Conservation (phyloP, 164 flowering plant genomes). For the Pachysandra terminalis region DNA sequence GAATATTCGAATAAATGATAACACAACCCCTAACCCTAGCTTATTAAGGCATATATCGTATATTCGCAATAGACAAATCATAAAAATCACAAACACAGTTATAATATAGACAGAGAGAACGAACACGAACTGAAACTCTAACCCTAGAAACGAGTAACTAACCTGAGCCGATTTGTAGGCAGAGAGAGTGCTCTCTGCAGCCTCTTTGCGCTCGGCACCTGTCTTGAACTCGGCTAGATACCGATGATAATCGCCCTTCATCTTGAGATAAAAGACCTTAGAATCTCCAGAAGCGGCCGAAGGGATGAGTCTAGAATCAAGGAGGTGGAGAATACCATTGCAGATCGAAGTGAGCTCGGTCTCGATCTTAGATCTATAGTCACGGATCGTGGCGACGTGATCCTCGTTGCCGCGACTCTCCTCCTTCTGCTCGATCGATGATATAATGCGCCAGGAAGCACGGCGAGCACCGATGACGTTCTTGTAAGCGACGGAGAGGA, state of each 20-base stretch:
- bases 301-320: constrained; percentile 27
- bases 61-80: neutral
- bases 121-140: neutral
- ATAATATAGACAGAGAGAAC: neutral
- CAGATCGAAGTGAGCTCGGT: constrained; percentile 27
- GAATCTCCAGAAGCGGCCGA: constrained; percentile 24
- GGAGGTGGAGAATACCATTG: constrained; percentile 28
- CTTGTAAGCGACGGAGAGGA: constrained; percentile 36
- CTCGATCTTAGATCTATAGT: constrained; percentile 35
- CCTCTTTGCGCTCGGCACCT: constrained; percentile 26
- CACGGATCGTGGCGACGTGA: constrained; percentile 22
- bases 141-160: neutral
- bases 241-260: constrained; percentile 36
- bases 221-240: constrained; percentile 32
- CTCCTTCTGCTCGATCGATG: constrained; percentile 38
- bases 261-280: constrained; percentile 34
- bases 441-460: constrained; percentile 30
- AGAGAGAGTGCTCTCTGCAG: constrained; percentile 30
- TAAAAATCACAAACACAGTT: neutral
- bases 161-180: constrained; percentile 36
- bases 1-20: too few relatives aligned
- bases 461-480: constrained; percentile 35
- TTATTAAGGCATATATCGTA: too few relatives aligned
- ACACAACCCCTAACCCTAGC: too few relatives aligned
- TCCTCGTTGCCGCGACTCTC: constrained; percentile 34